Base-by-base conservation (phyloP, 805 yeast species). In the Millerozyma acaciae region DNA sequence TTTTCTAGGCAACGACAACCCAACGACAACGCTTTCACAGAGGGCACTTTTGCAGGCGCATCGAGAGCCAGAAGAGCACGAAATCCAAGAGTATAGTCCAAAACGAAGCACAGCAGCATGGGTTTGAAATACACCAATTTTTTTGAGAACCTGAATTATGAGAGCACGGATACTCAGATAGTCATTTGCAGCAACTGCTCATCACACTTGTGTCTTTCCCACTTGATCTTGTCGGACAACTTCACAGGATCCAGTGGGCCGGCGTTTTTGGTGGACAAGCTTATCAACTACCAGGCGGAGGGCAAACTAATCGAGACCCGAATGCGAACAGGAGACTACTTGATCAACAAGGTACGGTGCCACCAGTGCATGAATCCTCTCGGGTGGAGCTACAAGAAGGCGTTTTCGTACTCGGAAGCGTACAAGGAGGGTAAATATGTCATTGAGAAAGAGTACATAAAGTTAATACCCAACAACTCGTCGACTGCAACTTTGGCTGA, bases 361-460 rank as follows among this genome's bases (percentile, higher is more conserved):
- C 64, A 55, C 39, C 73, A 66, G 41, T 66, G 73, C 39, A 33
- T 40, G 30, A 47, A 43, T 8, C 41, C 38, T 13, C 43, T 66
- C 26, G 73, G 73, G 9, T 66, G 73, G 73, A 55, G 45, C 34
- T 66, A 66, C 42, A 55, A 55, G 40, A 66, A 65, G 37, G 48
- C 68, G 8, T 65, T 43, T 39, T 48, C 50, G 31, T 54, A 52
- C 34, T 44, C 54, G 25, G 69, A 66, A 40, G 43, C 51, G 14
- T 66, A 66, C 42, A 66, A 66, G 38, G 73, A 66, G 45, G 69
- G 70, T 27, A 66, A 66, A 46, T 66, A 50, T 43, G 73, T 66
- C 29, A 63, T 66, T 43, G 73, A 66, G 45, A 50, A 54, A 23
- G 50, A 53, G 27, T 66, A 38, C 44, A 52, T 66, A 12, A 50